Base-by-base conservation (phyloP, 768 basidiomycete genomes). In the Lanmaoa pseudosensibilis region DNA sequence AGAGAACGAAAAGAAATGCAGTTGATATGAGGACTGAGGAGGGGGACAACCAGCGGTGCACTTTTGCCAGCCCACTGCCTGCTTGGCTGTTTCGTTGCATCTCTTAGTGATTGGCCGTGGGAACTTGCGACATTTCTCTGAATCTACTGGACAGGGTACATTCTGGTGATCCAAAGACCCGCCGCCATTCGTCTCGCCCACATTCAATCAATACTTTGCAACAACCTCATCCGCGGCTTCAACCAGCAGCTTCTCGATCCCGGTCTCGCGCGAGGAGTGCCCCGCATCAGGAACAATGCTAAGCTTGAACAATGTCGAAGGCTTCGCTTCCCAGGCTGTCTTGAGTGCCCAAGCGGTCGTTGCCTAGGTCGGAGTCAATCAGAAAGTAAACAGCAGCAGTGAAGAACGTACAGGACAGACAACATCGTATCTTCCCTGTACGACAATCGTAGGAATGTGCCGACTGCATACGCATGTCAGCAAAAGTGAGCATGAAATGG, bases 351-450 rank as follows among this genome's bases (percentile, higher is more conserved):
- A 88, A 9, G 93, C 92, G 7, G 90, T 92, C 15, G 85, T 91
- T 12, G 88, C 81, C 87, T 90, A 41, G 50, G 23, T 30, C 25
- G n/a, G n/a, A 38, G 38, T 45, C 40, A 2, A 30, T 57, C 53
- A 58, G 40, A 48, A 27, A 41, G 46, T 4, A n/a, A 21, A n/a
- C 23, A 23, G 52, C 36, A 60, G 30, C 2, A 46, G 41, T 60
- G 30, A 15, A 19, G 37, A 57, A 60, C 82, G 37, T 73, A 92
- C 87, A 11, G 93, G 90, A 67, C 94, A 97, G 46, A 97, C 82
- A 15, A 90, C 83, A 63, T 95, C 94, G 65, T 95, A 95, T 72
- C 94, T 79, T 38, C 92, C 92, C 76, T 94, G 92, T 5, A 94
- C 81, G 39, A 91, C 81, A 49, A 88, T 77, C 10, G 84, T 84